phyloP scores from a whole-genome alignment of 2,329 filamentous ascomycete species.

The Fusarium beomiforme region DNA sequence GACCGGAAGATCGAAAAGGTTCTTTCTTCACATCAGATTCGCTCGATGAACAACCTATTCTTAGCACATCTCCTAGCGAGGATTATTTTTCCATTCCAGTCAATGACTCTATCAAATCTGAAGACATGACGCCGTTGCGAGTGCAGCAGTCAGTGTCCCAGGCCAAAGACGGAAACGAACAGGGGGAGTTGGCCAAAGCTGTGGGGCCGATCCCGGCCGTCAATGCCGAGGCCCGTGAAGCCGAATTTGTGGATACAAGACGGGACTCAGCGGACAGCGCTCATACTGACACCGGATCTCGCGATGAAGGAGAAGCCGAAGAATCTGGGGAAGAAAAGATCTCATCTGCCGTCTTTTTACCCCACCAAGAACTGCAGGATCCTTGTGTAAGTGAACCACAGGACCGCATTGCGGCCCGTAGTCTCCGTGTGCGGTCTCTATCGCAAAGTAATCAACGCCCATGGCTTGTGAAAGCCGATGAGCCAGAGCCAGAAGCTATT shows the following conservation, averaged over 20 bases:
- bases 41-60: constrained; percentile 28
- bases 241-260: constrained; percentile 45
- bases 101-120: constrained; percentile 4
- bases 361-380: constrained; percentile 70
- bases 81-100: constrained; percentile 41
- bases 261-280: constrained; percentile 53
- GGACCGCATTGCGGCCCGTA: constrained; percentile 54
- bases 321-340: constrained; percentile 85
- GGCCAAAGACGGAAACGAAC: constrained; percentile 34
- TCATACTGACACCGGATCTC: constrained; percentile 49
- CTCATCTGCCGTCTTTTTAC: constrained; percentile 84
- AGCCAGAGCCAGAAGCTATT: constrained; percentile 52
- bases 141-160: constrained; percentile 26
- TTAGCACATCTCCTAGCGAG: constrained; percentile 36
- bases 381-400: constrained; percentile 45
- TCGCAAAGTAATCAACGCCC: constrained; percentile 55
- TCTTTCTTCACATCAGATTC: constrained; percentile 5
- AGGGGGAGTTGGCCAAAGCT: constrained; percentile 31
- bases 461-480: constrained; percentile 69
- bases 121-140: constrained; percentile 23
- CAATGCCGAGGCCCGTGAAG: constrained; percentile 32
- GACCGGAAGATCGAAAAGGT: constrained; percentile 22
- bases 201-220: constrained; percentile 41
- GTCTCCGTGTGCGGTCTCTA: constrained; percentile 58
- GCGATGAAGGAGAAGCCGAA: constrained; percentile 52